Evolutionary conservation across 306 rosid genomes (phyloP).

Genomic region (Prunus mume): DNA sequence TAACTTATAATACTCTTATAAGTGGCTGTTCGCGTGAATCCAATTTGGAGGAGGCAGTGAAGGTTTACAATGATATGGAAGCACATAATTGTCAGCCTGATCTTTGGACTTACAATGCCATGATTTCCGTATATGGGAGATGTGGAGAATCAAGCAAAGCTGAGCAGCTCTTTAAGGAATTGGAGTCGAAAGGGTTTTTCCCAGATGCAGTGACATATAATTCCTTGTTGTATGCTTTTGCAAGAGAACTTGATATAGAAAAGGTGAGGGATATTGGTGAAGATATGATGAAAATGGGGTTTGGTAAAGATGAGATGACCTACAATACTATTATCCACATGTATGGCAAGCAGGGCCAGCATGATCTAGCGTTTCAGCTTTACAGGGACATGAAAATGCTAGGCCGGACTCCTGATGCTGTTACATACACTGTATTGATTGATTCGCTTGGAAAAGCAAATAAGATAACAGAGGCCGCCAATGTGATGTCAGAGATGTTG

Average conservation of each 20-base stretch:
- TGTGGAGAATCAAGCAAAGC: constrained; percentile 71
- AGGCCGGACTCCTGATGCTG: constrained; percentile 73
- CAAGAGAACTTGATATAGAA: constrained; percentile 66
- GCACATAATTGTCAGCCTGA: constrained; percentile 70
- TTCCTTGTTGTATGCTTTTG: constrained; percentile 81
- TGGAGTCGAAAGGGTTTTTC: constrained; percentile 76
- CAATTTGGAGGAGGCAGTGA: constrained; percentile 74
- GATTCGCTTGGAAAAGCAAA: constrained; percentile 92
- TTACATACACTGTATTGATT: constrained; percentile 82
- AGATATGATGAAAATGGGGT: constrained; percentile 78
- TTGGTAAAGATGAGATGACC: constrained; percentile 95
- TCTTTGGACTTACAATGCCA: constrained; percentile 94
- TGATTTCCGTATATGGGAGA: constrained; percentile 92
- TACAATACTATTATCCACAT: constrained; percentile 87
- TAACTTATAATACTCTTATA: constrained; percentile 82
- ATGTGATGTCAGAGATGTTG: constrained; percentile 87
- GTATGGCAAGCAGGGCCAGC: constrained; percentile 83
- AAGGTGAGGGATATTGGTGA: constrained; percentile 66
- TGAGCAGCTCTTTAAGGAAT: constrained; percentile 61
- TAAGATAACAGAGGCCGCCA: constrained; percentile 70
- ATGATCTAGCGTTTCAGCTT: constrained; percentile 66
- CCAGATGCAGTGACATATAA: constrained; percentile 93
- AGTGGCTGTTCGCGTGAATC: constrained; percentile 89
- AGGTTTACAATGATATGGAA: constrained; percentile 66
- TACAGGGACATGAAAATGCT: constrained; percentile 74